Evolutionary conservation across 495 filamentous ascomycete genomes (phyloP), one percentile per base, ranked within the genome.

Genomic region (Lasiosphaeris hirsuta): DNA sequence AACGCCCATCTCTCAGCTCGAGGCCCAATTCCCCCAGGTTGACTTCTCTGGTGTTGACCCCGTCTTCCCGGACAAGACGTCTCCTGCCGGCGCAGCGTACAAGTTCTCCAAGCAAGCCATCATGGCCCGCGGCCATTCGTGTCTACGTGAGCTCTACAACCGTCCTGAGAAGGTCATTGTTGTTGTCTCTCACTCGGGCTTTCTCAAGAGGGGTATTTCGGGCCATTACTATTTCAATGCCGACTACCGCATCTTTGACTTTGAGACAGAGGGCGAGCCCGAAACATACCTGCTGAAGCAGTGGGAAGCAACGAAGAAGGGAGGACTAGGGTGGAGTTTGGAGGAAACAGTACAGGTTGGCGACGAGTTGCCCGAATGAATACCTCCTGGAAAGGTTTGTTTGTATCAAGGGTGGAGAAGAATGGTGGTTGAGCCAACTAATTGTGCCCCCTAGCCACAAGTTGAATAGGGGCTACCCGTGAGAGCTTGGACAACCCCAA

Each of bases 181-280:
- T 6, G 83, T 85, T 1, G 79, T 86, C 5, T 78, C 76, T 34
- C 84, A 87, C 62, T 82, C 82, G 0, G 82, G 75, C 3, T 86
- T 86, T 60, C 60, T 86, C 49, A 60, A 81, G 10, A 45, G 69
- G 14, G 75, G 68, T 5, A 73, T 85, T 19, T 72, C 73, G 6
- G 70, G 76, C 4, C 67, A 68, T 15, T 72, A 68, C 63, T 85
- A 73, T 57, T 74, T 73, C 43, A 87, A 87, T 61, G 84, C 78
- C 7, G 84, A 87, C 60, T 87, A 79, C 61, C 75, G 84, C 8
- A 70, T 87, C 41, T 86, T 86, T 60, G 79, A 85, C 3, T 82
- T 84, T 54, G 75, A 71, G 18, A 55, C 56, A 3, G 49, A 65
- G 33, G 51, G 18, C 18, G 43, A 30, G 15, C 43, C 43, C 13